Base-by-base conservation (phyloP, 306 rosid species). In the Vigna hirtella region DNA sequence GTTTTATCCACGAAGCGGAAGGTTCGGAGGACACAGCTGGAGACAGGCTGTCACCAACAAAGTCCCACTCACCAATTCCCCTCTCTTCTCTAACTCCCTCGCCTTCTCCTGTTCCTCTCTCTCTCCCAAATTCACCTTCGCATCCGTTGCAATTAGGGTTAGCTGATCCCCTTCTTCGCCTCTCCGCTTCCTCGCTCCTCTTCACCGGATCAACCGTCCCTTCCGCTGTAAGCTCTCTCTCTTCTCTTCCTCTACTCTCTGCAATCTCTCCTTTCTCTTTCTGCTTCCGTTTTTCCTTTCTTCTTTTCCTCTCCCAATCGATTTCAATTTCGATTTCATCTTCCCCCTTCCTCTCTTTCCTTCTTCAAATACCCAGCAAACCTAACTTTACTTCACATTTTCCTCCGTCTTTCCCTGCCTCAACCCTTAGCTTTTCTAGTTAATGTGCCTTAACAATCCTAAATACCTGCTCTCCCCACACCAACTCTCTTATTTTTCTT, bases 11-110 rank as follows among this genome's bases (percentile, higher is more conserved):
- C 96, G 87, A 87, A 86, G 32, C 97, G 42, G 16, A 16, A 83
- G 97, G 88, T 80, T 89, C 84, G 88, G 93, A 70, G 5, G 81
- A 80, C 83, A 88, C 97, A 92, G 95, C 98, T 94, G 98, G 97
- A 88, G 91, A 94, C 97, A 94, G 97, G 69, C 97, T 94, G 98
- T 94, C 88, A 87, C 88, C 98, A 94, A 94, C 97, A 87, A 94
- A 92, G 98, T 95, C 91, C 97, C 98, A 95, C 98, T 95, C 96
- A 90, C 91, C 85, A 61, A 59, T 87, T 82, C 61, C 90, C 69
- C 40, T 18, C 59, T 57, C 50, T 48, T 64, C 67, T 80, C 55
- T 66, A 38, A 15, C 58, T 16, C 55, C 32, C 38, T 20, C 8
- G 9, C 45, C 9, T 8, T 40, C 45, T 40, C 11, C 47, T 42